Evolutionary conservation across 148 eudicot genomes (phyloP).

Genomic region (Cornus florida): DNA sequence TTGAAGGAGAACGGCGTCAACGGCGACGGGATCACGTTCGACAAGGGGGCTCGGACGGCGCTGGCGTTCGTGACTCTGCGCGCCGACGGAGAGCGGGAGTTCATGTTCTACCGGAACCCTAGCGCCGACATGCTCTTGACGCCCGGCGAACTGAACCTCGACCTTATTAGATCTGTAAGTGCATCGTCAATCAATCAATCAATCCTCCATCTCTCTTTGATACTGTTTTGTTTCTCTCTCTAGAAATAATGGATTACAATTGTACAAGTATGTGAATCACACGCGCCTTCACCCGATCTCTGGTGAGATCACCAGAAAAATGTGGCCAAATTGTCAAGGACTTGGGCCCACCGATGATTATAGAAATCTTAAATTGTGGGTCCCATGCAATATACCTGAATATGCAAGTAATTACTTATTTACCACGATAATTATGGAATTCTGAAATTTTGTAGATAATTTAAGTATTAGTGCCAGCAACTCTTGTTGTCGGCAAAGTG

Average conservation of each 20-base stretch:
- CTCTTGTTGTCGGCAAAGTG: too few relatives aligned
- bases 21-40: constrained; percentile 56
- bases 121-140: constrained; percentile 82
- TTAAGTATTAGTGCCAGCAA: too few relatives aligned
- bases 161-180: constrained; percentile 69
- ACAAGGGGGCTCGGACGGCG: constrained; percentile 74
- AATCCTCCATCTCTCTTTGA: neutral
- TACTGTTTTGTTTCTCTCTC: neutral
- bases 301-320: neutral
- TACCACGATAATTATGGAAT: too few relatives aligned
- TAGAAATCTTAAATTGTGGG: neutral
- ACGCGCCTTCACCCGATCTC: neutral
- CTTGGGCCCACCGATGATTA: too few relatives aligned
- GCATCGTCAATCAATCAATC: neutral
- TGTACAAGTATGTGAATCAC: neutral
- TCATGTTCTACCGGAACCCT: constrained; percentile 89
- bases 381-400: too few relatives aligned
- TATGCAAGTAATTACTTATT: too few relatives aligned
- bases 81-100: constrained; percentile 81
- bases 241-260: neutral
- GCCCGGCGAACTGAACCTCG: constrained; percentile 78
- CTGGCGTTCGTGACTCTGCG: constrained; percentile 75
- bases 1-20: constrained; percentile 62
- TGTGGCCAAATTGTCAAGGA: neutral
- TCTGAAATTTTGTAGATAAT: too few relatives aligned